Base-by-base conservation (phyloP, 2,329 filamentous ascomycete species). In the Ceratocystis cubensis region DNA sequence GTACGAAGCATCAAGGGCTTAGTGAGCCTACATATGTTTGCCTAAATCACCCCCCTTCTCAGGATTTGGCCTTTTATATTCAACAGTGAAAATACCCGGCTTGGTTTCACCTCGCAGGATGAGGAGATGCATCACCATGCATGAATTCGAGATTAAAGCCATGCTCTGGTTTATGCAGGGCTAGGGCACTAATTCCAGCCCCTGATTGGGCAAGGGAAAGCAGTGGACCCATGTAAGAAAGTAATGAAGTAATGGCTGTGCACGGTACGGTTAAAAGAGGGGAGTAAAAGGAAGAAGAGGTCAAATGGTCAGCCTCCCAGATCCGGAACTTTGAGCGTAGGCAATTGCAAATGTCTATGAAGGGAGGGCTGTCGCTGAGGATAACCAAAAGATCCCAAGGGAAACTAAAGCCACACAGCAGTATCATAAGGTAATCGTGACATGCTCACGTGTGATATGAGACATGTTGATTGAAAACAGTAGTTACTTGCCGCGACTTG, bases 91-190 rank as follows among this genome's bases (percentile, higher is more conserved):
- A 20, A 59, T 13, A 59, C 15, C 33, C n/a, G 17, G 13, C 56
- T 59, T 59, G 56, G 56, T 59, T 59, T 59, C 56, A 59, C 30
- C 13, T 59, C 56, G 56, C 7, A 59, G 28, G 56, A 59, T 37
- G 56, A 41, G 37, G 25, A n/a, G 25, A 17, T 59, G 25, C 56
- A 59, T 33, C 56, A 59, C 28, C 56, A 59, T 59, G 56, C 56
- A 59, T 59, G 20, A 59, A 59, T 37, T 30, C 20, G 28, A 59
- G 56, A 59, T 59, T 59, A 59, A 59, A 59, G 17, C 56, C 56
- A 33, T 59, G 56, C 56, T 30, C 56, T 30, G 8, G 7, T 59
- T 37, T 37, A 59, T 59, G 56, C 56, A 59, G 56, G 56, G 56
- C 56, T 30, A 25, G 56, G 56, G 28, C 17, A 30, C 7, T 7